Evolutionary conservation across 768 basidiomycete species (phyloP).

Genomic region (Hydnomerulius pinastri): DNA sequence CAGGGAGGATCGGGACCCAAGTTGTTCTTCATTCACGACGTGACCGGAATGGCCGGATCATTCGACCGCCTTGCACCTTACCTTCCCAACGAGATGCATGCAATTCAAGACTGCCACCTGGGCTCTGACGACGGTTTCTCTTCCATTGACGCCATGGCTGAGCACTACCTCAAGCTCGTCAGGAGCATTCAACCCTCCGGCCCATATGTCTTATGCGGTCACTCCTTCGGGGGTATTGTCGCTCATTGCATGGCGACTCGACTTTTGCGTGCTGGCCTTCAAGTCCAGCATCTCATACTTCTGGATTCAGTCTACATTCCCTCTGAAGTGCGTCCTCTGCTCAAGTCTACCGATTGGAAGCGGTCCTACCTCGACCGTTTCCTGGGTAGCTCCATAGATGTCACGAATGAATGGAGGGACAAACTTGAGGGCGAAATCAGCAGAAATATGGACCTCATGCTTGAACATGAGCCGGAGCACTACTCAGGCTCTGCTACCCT

Average conservation of each 20-base stretch:
- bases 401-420: slow-evolving; percentile 11
- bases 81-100: slow-evolving; percentile 15
- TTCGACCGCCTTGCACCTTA: slow-evolving; percentile 12
- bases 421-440: slow-evolving; percentile 9
- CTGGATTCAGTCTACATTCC: slow-evolving; percentile 15
- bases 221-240: slow-evolving; percentile 13
- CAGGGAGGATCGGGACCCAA: slow-evolving; percentile 10
- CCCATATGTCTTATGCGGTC: slow-evolving; percentile 12
- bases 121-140: slow-evolving; percentile 9
- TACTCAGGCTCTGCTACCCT: slow-evolving; percentile 12
- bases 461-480: slow-evolving; percentile 10
- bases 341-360: slow-evolving; percentile 13
- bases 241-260: slow-evolving; percentile 11
- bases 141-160: slow-evolving; percentile 12
- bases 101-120: slow-evolving; percentile 11
- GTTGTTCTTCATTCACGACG: slow-evolving; percentile 14
- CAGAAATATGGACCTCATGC: slow-evolving; percentile 11
- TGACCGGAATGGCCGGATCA: slow-evolving; percentile 12
- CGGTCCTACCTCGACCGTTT: slow-evolving; percentile 8
- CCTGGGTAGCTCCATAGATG: slow-evolving; percentile 5
- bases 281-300: slow-evolving; percentile 10
- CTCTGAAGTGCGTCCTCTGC: slow-evolving; percentile 3
- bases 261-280: slow-evolving; percentile 6
- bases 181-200: slow-evolving; percentile 8
- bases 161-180: slow-evolving; percentile 14